Base-by-base conservation (phyloP, 306 rosid genomes). In the Medicago lupulina region DNA sequence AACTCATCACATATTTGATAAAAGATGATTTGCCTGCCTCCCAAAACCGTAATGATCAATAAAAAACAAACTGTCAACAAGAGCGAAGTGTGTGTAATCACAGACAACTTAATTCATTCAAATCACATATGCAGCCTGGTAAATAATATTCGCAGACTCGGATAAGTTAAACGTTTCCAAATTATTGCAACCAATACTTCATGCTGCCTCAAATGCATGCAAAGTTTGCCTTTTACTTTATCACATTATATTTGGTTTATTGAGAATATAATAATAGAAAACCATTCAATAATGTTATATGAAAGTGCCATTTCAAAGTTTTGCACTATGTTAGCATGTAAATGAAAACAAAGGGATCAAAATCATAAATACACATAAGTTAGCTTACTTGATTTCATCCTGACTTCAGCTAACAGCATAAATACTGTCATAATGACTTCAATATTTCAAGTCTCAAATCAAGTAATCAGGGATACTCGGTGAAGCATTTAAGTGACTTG, bases 361-460 rank as follows among this genome's bases (percentile, higher is more conserved):
- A 31, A 23, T 59, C 38, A 23, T 43, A 62, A 2, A 60, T 41
- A 36, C 10, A 10, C 57, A 73, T 58, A 59, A 50, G 11, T 10
- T 67, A 17, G 23, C 78, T 82, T 74, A 91, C 95, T 89, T 84
- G 89, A 60, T 88, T 94, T 14, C 95, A 90, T 94, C 93, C 49
- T 93, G 90, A 84, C 93, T 94, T 91, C 96, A 88, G 85, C 95
- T 46, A 46, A 46, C 14, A 12, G 6, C 51, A 43, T 43, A 46
- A 12, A 46, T 90, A 81, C 55, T 49, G 2, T 49, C 9, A 49
- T 1, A 49, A 2, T 0, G 18, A 49, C 18, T 14, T n/a, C 3
- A 7, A 46, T 46, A 44, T 44, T 44, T 87, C 90, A 55, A n/a
- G 18, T 50, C 19, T 50, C 55, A 50, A 0, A n/a, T 49, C 8